Percentiles rank a stretch among this genome's conserved stretches.
Conservation (phyloP, 139 green algal species). For the Auxenochlorella protothecoides region DNA sequence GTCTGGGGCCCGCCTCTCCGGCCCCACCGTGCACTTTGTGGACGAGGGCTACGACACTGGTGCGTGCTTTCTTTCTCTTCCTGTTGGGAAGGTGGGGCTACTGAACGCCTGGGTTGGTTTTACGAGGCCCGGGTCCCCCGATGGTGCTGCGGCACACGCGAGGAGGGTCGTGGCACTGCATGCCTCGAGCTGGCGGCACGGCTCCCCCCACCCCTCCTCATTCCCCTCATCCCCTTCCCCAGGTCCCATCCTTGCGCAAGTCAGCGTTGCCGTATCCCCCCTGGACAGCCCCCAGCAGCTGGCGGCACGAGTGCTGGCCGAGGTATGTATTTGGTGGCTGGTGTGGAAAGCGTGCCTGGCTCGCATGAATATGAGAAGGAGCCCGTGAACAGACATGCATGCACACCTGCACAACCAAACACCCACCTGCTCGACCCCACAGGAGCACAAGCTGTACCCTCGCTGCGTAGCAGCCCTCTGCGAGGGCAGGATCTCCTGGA, state of each 20-base stretch:
- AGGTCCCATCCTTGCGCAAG: slow-evolving; percentile 88
- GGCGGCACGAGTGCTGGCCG: slow-evolving; percentile 69
- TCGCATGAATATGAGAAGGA: too few relatives aligned
- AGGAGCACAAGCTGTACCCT: slow-evolving; percentile 84
- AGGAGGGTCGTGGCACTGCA: too few relatives aligned
- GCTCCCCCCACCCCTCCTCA: too few relatives aligned
- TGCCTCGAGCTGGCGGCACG: too few relatives aligned
- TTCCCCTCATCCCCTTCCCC: neutral
- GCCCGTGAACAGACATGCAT: too few relatives aligned
- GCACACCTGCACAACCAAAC: too few relatives aligned
- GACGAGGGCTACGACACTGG: slow-evolving; percentile 90
- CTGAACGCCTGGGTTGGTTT: too few relatives aligned
- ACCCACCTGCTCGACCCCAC: neutral
- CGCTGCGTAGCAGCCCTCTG: slow-evolving; percentile 79
- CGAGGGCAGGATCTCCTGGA: slow-evolving; percentile 77
- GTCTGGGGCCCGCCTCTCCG: slow-evolving; percentile 78
- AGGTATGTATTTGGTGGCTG: slow-evolving; percentile 37
- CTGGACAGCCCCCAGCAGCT: slow-evolving; percentile 69
- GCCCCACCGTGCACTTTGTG: slow-evolving; percentile 96
- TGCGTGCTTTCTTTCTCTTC: neutral
- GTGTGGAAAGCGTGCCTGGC: too few relatives aligned
- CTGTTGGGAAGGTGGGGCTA: too few relatives aligned
- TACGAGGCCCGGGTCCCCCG: too few relatives aligned
- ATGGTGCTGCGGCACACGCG: too few relatives aligned
- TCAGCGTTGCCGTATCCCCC: slow-evolving; percentile 71